A percentile compares a stretch with the other conserved stretches of the same genome.
Evolutionary conservation across 371 early-diverging fungal species (phyloP).

Genomic region (Catenaria anguillulae): DNA sequence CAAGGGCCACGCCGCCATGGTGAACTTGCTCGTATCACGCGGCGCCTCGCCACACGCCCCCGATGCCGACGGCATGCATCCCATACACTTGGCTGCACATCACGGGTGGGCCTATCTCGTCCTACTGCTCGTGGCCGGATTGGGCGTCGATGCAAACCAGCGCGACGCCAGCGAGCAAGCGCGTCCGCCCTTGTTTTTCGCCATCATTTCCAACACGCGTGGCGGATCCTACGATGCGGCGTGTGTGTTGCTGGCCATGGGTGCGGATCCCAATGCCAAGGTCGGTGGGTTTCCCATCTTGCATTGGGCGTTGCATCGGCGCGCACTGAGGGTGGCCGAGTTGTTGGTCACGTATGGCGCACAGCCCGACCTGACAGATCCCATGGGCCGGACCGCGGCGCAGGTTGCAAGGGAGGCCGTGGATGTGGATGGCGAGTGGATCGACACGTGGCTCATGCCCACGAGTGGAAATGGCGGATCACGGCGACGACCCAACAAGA

Average conservation of each 20-base stretch:
- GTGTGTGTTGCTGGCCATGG: slow-evolving; percentile 33
- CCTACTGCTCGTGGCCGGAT: slow-evolving; percentile 46
- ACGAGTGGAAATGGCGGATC: too few relatives aligned
- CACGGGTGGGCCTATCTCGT: slow-evolving; percentile 60
- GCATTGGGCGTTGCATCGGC: slow-evolving; percentile 14
- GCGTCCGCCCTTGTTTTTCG: slow-evolving; percentile 89
- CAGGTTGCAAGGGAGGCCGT: not conserved
- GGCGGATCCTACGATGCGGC: slow-evolving; percentile 25
- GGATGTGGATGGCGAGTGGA: not conserved
- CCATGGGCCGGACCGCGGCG: not conserved
- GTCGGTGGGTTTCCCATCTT: not conserved
- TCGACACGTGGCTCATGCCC: not conserved
- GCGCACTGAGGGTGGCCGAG: slow-evolving; percentile 29
- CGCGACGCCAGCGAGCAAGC: slow-evolving; percentile 44
- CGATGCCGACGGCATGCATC: slow-evolving; percentile 69
- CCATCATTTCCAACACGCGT: slow-evolving; percentile 48
- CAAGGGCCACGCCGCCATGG: slow-evolving; percentile 55
- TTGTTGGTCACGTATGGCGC: slow-evolving; percentile 17
- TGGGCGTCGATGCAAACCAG: slow-evolving; percentile 55
- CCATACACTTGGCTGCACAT: slow-evolving; percentile 83
- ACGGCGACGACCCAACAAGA: too few relatives aligned
- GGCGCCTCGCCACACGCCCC: slow-evolving; percentile 57
- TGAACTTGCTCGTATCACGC: slow-evolving; percentile 42
- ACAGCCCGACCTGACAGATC: not conserved
- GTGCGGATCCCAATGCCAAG: slow-evolving; percentile 25